Percentiles rank a stretch among this genome's conserved stretches.
Evolutionary conservation across 1,139 yeast species (phyloP).

Genomic region (Saccharomyces hybrid): DNA sequence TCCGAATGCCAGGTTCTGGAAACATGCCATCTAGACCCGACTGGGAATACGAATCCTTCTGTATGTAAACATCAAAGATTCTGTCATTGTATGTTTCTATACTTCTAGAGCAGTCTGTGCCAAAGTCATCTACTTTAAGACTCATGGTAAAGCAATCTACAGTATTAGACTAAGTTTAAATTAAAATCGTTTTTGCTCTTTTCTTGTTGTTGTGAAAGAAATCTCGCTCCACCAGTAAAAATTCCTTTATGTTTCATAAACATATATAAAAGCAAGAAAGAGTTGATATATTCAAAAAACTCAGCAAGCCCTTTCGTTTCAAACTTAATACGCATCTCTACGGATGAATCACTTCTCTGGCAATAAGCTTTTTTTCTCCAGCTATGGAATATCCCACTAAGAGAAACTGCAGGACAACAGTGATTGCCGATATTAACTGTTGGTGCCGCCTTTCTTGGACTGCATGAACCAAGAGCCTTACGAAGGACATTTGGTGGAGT

Average conservation of each 20-base stretch:
- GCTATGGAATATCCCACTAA: background rate
- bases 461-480: constrained; percentile 1
- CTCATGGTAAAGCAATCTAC: background rate
- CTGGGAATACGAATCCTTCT: background rate
- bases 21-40: background rate
- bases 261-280: background rate
- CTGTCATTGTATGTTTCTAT: background rate
- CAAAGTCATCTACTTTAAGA: background rate
- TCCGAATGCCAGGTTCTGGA: background rate
- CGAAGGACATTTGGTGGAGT: background rate
- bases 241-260: background rate
- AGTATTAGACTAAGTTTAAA: background rate
- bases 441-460: background rate
- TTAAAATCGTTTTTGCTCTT: too few relatives aligned
- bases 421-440: background rate
- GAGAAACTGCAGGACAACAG: background rate
- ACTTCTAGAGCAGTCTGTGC: background rate
- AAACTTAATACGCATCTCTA: background rate
- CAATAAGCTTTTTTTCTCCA: background rate
- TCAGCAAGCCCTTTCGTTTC: background rate
- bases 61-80: background rate
- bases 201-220: background rate
- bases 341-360: background rate
- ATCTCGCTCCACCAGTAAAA: background rate
- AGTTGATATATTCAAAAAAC: background rate